Evolutionary conservation across 1,284 basidiomycete genomes (phyloP).

Genomic region (Marasmius tenuissimus): DNA sequence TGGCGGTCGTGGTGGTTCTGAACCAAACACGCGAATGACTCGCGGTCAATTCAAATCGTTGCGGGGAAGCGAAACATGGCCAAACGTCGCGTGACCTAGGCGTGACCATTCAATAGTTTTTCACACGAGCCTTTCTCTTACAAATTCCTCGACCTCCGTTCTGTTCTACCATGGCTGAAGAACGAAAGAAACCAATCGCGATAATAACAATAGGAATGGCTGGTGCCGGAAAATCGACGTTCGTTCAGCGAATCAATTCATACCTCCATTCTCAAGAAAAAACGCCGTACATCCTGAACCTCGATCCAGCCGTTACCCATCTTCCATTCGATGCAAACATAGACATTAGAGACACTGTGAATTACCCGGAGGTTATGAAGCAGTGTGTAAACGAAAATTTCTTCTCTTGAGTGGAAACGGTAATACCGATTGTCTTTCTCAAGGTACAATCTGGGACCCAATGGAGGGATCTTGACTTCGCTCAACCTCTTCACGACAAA

Average conservation of each 20-base stretch:
- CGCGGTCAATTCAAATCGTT: not conserved
- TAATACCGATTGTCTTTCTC: constrained; percentile 15
- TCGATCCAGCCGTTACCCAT: constrained; percentile 93
- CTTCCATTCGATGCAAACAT: constrained; percentile 96
- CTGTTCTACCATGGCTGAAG: not conserved
- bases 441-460: constrained; percentile 97
- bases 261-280: constrained; percentile 70
- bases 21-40: not conserved
- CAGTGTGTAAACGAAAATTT: constrained; percentile 66
- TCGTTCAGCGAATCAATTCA: constrained; percentile 92
- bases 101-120: not conserved
- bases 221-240: constrained; percentile 95
- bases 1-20: not conserved
- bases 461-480: constrained; percentile 96
- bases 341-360: constrained; percentile 96
- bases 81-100: no score
- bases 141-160: not conserved
- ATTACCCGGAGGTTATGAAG: constrained; percentile 99
- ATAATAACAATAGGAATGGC: constrained; percentile 95
- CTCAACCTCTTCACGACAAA: constrained; percentile 99
- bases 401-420: constrained; percentile 15
- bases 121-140: not conserved
- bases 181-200: constrained; percentile 60
- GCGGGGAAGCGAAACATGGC: not conserved
- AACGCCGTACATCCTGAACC: constrained; percentile 94